These are phyloP conservation scores for Pelargonium australe DNA, from an alignment of 441 rosid species.

Conservation along the genomic window DNA sequence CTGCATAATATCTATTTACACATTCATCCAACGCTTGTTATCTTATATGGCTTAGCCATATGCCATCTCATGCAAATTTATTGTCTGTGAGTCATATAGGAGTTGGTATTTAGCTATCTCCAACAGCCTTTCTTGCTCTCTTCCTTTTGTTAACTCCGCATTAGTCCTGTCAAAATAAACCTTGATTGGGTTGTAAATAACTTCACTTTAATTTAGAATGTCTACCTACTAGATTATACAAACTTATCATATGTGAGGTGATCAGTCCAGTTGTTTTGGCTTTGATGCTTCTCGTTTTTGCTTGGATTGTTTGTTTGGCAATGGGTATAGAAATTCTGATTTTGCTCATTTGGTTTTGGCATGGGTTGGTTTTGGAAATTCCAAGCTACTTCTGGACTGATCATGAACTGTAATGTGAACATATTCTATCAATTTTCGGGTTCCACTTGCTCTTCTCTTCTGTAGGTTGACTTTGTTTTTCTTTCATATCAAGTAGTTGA, in stretches of 20 bases:
- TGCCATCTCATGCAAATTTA: neutral
- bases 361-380: neutral
- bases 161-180: neutral
- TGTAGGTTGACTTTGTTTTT: neutral
- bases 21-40: constrained; percentile 1
- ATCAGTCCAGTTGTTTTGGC: neutral
- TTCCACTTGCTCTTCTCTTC: no score
- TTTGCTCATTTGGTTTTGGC: neutral
- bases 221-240: no score
- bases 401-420: neutral
- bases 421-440: neutral
- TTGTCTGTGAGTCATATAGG: neutral
- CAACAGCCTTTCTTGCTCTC: neutral
- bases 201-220: neutral
- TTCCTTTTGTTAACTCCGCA: neutral
- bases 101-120: neutral
- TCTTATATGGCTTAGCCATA: neutral
- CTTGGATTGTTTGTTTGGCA: constrained; percentile 17
- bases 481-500: no score
- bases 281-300: neutral
- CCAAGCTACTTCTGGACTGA: neutral
- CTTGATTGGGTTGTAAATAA: neutral
- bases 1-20: neutral
- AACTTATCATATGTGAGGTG: neutral
- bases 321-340: constrained; percentile 2